Evolutionary conservation across 2,329 filamentous ascomycete genomes (phyloP).

Genomic region (Calonectria leucothoes): DNA sequence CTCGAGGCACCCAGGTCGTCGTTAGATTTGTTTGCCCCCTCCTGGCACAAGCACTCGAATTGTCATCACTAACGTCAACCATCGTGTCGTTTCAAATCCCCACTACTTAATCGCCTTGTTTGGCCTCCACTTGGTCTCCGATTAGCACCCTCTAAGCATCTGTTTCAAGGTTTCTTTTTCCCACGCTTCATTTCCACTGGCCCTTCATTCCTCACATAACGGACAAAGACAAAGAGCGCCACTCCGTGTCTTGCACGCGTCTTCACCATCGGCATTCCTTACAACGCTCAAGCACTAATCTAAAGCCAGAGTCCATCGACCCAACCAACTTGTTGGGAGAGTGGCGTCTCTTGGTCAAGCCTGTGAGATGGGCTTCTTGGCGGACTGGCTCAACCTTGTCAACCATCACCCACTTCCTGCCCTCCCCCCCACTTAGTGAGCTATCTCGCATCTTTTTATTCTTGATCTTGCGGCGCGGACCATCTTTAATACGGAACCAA

Average conservation of each 20-base stretch:
- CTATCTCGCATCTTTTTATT: background rate
- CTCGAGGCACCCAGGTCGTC: background rate
- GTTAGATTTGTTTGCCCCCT: background rate
- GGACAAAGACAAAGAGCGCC: slow-evolving; percentile 1
- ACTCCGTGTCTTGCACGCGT: background rate
- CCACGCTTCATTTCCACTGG: background rate
- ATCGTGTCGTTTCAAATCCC: background rate
- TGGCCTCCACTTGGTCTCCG: background rate
- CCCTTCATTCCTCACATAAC: background rate
- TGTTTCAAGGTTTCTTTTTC: background rate
- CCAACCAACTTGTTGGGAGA: background rate
- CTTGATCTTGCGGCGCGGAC: too few relatives aligned
- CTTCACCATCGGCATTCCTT: background rate
- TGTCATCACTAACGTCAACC: background rate
- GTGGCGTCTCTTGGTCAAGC: background rate
- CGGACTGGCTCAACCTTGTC: background rate
- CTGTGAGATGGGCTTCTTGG: background rate
- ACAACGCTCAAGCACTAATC: background rate
- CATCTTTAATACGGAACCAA: background rate
- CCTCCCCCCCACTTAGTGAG: too few relatives aligned
- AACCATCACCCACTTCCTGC: background rate
- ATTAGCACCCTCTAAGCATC: background rate
- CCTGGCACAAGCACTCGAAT: background rate
- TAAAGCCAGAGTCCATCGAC: background rate
- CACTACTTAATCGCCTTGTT: background rate